Conservation (phyloP, 1,139 yeast species). For the Lodderomyces margitis region DNA sequence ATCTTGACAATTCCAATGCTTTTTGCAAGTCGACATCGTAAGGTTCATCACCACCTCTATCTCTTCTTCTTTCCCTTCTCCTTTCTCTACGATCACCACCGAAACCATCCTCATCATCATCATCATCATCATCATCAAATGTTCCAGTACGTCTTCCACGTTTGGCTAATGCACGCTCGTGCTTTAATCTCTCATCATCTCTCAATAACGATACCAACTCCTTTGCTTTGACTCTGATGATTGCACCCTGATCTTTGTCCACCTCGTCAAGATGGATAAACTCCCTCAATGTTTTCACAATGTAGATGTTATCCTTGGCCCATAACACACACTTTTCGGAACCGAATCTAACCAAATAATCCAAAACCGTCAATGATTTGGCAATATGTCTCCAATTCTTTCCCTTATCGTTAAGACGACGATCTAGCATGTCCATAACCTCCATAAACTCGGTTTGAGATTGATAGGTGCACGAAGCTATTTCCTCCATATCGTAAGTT, state of each 20-base stretch:
- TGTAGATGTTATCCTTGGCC: slow-evolving; percentile 88
- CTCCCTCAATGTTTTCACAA: slow-evolving; percentile 88
- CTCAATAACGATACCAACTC: slow-evolving; percentile 76
- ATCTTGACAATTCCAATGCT: slow-evolving; percentile 79
- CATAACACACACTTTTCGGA: slow-evolving; percentile 90
- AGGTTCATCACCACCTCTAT: slow-evolving; percentile 33
- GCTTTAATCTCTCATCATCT: slow-evolving; percentile 80
- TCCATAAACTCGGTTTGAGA: slow-evolving; percentile 76
- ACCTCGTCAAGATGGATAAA: slow-evolving; percentile 80
- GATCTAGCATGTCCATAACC: slow-evolving; percentile 93
- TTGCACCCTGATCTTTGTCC: slow-evolving; percentile 86
- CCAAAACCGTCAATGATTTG: slow-evolving; percentile 83
- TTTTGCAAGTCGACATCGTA: slow-evolving; percentile 80
- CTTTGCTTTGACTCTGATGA: slow-evolving; percentile 87
- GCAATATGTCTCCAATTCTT: slow-evolving; percentile 98
- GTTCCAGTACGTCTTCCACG: slow-evolving; percentile 14
- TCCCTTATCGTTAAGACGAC: slow-evolving; percentile 93
- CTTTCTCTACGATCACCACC: slow-evolving; percentile 20
- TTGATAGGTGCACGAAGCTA: slow-evolving; percentile 73
- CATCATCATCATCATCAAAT: slow-evolving; percentile 7
- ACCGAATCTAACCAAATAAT: slow-evolving; percentile 83
- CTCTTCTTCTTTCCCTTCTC: slow-evolving; percentile 22
- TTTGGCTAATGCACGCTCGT: slow-evolving; percentile 60
- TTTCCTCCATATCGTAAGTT: slow-evolving; percentile 78
- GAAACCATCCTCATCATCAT: slow-evolving; percentile 6